Evolutionary conservation across 225 moss, liverwort and hornwort genomes (phyloP), one percentile per base, ranked within the genome.

Genomic region (Pseudisothecium myosuroides): DNA sequence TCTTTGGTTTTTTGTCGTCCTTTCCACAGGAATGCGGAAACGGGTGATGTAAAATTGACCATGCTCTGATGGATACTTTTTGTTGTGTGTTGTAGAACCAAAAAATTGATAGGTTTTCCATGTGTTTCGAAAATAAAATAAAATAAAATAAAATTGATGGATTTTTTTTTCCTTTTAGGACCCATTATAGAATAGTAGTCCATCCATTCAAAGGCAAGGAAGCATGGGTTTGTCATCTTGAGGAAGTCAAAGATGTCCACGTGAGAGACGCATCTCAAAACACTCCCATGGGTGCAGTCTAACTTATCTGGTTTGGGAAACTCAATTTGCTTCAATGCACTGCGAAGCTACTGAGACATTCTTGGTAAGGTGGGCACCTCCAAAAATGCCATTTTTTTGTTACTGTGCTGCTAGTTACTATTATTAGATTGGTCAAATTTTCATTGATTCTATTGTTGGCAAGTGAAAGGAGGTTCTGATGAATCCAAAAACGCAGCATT

Each of bases 401-500:
- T 17, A 6, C 0, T 49, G 19, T 18, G 1, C 4, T n/a, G n/a
- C 10, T 39, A 9, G 29, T 17, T 32, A 2, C 0, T 49, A 12
- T 32, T 49, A 16, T 16, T 9, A 50, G 50, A 27, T 0, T 32
- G 12, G 5, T 20, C 7, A 1, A 20, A 21, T 8, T 76, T 50
- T 49, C 20, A 29, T 32, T 12, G 19, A 12, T 49, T 75, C 34
- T 76, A 0, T 12, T 9, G 2, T 7, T 7, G 12, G 6, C 2
- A 34, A 34, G 7, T 2, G 7, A 12, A 20, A 50, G 1, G 21
- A 49, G 13, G 19, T 17, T 50, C 4, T 11, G 7, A 13, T 0
- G 0, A 13, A 31, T 2, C 8, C 0, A 52, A 76, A 2, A 76
- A 14, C 1, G 0, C 0, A 2, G 2, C 2, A 50, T 50, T 50